Base-by-base conservation (phyloP, 139 green algal species). In the Picochlorum sp. region DNA sequence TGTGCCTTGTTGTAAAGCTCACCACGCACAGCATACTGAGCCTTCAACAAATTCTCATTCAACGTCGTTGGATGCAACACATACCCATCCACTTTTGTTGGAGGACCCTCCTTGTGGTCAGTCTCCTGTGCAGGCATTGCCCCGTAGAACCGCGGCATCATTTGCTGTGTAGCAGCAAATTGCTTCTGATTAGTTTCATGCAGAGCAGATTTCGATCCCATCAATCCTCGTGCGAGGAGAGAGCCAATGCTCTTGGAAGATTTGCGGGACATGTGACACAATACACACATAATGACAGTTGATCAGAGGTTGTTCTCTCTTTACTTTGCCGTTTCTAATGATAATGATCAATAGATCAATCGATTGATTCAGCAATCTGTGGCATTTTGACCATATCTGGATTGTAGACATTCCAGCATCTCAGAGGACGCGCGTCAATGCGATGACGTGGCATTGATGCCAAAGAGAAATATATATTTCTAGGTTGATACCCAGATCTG, bases 1-100 rank as follows among this genome's bases (percentile, higher is more conserved):
- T 89, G 78, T 2, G 82, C 92, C 37, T 83, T 82, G 5, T 90
- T 73, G 56, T 94, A 96, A 4, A 98, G 79, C 70, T 98, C 92
- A 24, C 92, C 92, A 46, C 89, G 80, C 37, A 98, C 90, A 21
- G 87, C 90, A 58, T 94, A 96, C 76, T 90, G 71, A 14, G 79
- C 69, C 64, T 87, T 83, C 21, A 77, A 58, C 6, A 97, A 57
- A 52, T 93, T 84, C 5, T 76, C 51, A 68, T 97, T 97, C 41
- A 97, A 50, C 18, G 86, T 68, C 10, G 88, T 75, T 1, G 83
- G 85, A 49, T 94, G 85, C 21, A 92, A 34, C 5, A 91, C 89
- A 64, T 91, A 83, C 32, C 81, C 83, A 54, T 54, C 47, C 16
- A 54, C 47, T 24, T 54, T 54, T 20, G 47, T 54, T 26, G 47